Conservation (phyloP, 2,329 filamentous ascomycete species). For the Ophiocordyceps sinensis region DNA sequence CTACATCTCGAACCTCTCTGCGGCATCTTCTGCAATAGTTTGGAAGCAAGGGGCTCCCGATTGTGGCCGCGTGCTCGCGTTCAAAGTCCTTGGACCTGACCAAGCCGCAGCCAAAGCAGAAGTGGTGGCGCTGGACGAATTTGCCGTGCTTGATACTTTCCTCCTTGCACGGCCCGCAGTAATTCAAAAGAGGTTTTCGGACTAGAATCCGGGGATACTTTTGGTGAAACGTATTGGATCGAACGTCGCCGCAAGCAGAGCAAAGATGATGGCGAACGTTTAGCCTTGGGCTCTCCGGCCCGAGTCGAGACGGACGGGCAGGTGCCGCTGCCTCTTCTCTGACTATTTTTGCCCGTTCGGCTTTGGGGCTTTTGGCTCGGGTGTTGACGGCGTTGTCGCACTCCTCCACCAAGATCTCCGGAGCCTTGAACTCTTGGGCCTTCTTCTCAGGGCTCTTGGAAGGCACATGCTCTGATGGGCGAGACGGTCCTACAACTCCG, state of each 20-base stretch:
- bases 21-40: slow-evolving; percentile 19
- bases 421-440: background rate
- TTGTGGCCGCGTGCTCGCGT: slow-evolving; percentile 5
- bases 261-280: slow-evolving; percentile 17
- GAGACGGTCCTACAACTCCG: background rate
- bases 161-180: slow-evolving; percentile 20
- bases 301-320: background rate
- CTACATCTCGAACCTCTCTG: slow-evolving; percentile 9
- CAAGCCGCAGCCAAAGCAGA: slow-evolving; percentile 23
- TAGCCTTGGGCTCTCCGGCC: slow-evolving; percentile 8
- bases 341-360: background rate
- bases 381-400: no score
- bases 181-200: slow-evolving; percentile 14
- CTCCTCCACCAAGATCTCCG: no score
- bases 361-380: background rate
- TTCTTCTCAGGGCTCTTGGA: background rate
- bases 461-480: background rate
- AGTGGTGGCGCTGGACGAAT: slow-evolving; percentile 14
- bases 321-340: background rate
- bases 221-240: slow-evolving; percentile 20
- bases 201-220: slow-evolving; percentile 14
- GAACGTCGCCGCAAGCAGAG: slow-evolving; percentile 19
- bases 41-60: slow-evolving; percentile 12
- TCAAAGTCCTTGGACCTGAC: slow-evolving; percentile 13
- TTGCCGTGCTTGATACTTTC: slow-evolving; percentile 9